Base-by-base conservation (phyloP, 768 basidiomycete species). In the Lactarius sp. region DNA sequence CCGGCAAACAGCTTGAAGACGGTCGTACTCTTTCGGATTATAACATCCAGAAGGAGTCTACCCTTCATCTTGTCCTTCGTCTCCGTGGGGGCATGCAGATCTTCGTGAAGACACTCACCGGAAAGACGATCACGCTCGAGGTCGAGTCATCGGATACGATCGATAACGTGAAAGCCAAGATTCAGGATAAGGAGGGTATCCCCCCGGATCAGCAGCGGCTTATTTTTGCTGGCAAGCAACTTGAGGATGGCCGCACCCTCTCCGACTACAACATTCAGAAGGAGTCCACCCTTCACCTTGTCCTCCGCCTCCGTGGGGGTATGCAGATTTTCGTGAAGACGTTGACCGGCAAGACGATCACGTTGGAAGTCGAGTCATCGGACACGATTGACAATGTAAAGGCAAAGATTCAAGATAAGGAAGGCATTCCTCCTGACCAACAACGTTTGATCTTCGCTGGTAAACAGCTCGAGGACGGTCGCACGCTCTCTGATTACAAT, bases 21-120 rank as follows among this genome's bases (percentile, higher is more conserved):
- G 71, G 72, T 5, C 71, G 72, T 27, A 72, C 71, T 3, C 70
- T 73, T 16, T 73, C 71, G 0, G 72, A 73, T 50, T 73, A 73
- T 60, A 72, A 72, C 64, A 72, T 73, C 37, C 72, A 72, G 69
- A 73, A 73, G 62, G 72, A 73, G 69, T 70, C 69, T 18, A 71
- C 70, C 4, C 69, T 72, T 12, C 70, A 72, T 44, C 71, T 73
- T 50, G 66, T 66, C 18, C 62, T 66, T n/a, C 66, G 66, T 60
- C 63, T 66, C 8, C 66, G 66, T 33, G 66, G 66, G 4, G 66
- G 63, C 31, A 67, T 67, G 66, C 66, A 67, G 55, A 67, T 65
- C 6, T 67, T 67, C 14, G 66, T 67, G 18, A 67, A 67, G 59
- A 67, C 66, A 0, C 42, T 67, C 41, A 67, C 65, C 9, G 66